phyloP scores from a whole-genome alignment of 1,284 basidiomycete genomes.

The Papiliotrema nemorosa region DNA sequence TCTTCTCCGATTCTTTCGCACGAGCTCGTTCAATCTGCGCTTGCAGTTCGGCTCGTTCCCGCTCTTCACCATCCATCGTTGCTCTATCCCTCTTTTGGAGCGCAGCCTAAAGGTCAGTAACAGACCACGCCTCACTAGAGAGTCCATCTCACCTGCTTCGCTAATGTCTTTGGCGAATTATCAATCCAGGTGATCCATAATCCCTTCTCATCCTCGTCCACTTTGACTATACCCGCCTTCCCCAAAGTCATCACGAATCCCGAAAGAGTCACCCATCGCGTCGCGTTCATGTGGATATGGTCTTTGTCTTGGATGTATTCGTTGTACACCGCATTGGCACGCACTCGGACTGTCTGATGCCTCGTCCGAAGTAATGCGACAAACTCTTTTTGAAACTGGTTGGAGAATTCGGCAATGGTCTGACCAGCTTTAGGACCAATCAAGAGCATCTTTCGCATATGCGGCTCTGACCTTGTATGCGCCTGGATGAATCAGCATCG shows the following conservation, averaged over 20 bases:
- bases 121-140: not conserved
- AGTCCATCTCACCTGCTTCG: conserved; percentile 64
- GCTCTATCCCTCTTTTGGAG: conserved; percentile 87
- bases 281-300: conserved; percentile 98
- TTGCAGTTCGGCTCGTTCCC: conserved; percentile 81
- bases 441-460: conserved; percentile 92
- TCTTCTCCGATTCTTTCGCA: conserved; percentile 29
- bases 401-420: conserved; percentile 86
- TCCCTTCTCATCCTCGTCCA: conserved; percentile 97
- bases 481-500: conserved; percentile 21
- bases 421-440: conserved; percentile 87
- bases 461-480: conserved; percentile 50
- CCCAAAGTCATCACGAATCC: conserved; percentile 93
- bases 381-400: conserved; percentile 88
- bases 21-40: conserved; percentile 90
- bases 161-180: conserved; percentile 86
- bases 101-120: conserved; percentile 60
- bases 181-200: conserved; percentile 98
- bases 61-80: conserved; percentile 88
- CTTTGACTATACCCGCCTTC: conserved; percentile 77
- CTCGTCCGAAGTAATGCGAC: conserved; percentile 70
- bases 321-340: conserved; percentile 94
- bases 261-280: conserved; percentile 92
- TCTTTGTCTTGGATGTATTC: conserved; percentile 94
- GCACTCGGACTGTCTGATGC: conserved; percentile 88